Percentiles rank a stretch among this genome's conserved stretches.
Conservation (phyloP, 192 early-diverging fungal genomes). For the Linnemannia elongata region DNA sequence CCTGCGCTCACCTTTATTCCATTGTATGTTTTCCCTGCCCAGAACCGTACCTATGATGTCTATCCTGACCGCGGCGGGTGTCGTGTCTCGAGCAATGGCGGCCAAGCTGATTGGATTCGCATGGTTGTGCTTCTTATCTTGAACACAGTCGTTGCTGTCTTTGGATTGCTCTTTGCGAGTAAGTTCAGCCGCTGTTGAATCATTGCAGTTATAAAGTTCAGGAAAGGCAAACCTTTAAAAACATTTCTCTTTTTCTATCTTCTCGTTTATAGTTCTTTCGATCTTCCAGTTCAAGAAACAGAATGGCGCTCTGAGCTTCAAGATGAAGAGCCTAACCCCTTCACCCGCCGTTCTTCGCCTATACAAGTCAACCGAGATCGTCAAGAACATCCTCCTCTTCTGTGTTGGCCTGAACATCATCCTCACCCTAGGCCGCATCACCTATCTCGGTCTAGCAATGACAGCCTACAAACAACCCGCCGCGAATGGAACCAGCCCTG, state of each 20-base stretch:
- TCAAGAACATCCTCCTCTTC: conserved; percentile 1
- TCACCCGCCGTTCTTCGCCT: conserved; percentile 17
- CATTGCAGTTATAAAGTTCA: neutral
- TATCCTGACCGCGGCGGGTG: conserved; percentile 21
- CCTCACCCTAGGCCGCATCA: neutral
- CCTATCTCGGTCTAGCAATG: neutral
- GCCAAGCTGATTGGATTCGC: neutral
- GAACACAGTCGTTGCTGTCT: neutral
- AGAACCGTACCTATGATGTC: conserved; percentile 18
- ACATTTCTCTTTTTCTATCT: neutral
- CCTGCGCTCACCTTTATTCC: neutral
- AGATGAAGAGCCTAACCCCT: conserved; percentile 17
- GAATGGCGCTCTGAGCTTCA: conserved; percentile 10
- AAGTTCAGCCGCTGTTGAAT: neutral
- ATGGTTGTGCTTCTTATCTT: neutral
- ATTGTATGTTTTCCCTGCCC: neutral
- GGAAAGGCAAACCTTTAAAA: neutral
- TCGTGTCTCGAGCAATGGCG: conserved; percentile 8
- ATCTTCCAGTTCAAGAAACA: conserved; percentile 16
- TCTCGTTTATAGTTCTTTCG: neutral
- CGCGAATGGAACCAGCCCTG: neutral
- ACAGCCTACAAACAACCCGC: neutral
- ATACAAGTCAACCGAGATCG: conserved; percentile 7
- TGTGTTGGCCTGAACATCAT: conserved; percentile 13
- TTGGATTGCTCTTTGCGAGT: conserved; percentile 11